These are phyloP conservation scores for Hebeloma cylindrosporum DNA, from an alignment of 768 basidiomycete genomes.

Conservation along the genomic window DNA sequence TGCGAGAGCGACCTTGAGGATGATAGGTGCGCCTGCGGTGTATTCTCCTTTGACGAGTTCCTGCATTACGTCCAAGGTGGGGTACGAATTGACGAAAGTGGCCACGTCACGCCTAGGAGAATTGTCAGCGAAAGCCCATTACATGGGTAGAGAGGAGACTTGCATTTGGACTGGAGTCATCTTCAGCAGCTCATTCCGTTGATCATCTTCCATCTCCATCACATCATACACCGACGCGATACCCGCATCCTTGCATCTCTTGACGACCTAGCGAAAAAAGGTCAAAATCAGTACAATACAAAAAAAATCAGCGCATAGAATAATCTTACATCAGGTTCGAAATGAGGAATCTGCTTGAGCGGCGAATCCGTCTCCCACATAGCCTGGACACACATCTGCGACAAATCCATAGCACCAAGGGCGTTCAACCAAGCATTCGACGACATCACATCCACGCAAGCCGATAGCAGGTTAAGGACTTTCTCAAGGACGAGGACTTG, in stretches of 20 bases:
- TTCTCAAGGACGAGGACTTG: constrained; percentile 87
- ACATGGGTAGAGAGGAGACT: constrained; percentile 31
- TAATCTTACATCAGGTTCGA: constrained; percentile 77
- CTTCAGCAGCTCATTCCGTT: constrained; percentile 75
- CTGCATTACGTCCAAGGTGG: constrained; percentile 89
- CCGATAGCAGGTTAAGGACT: constrained; percentile 86
- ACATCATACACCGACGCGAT: constrained; percentile 94
- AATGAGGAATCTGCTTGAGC: constrained; percentile 94
- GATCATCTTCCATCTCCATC: constrained; percentile 97
- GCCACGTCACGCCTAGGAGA: constrained; percentile 84
- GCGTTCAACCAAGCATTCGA: constrained; percentile 96
- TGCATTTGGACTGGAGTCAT: constrained; percentile 89
- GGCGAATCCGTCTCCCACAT: constrained; percentile 98
- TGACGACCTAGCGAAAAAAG: constrained; percentile 56
- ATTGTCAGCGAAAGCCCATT: constrained; percentile 16
- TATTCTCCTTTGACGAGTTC: constrained; percentile 87
- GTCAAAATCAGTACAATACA: not conserved
- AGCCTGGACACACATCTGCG: constrained; percentile 98
- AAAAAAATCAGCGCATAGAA: too few species aligned
- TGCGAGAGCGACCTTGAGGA: constrained; percentile 74
- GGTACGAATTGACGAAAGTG: constrained; percentile 94
- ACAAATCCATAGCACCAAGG: constrained; percentile 94
- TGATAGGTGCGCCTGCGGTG: constrained; percentile 82
- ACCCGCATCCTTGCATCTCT: constrained; percentile 78
- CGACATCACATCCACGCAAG: constrained; percentile 97